phyloP scores from a whole-genome alignment of 164 flowering plant species.

The Dillenia suffruticosa region DNA sequence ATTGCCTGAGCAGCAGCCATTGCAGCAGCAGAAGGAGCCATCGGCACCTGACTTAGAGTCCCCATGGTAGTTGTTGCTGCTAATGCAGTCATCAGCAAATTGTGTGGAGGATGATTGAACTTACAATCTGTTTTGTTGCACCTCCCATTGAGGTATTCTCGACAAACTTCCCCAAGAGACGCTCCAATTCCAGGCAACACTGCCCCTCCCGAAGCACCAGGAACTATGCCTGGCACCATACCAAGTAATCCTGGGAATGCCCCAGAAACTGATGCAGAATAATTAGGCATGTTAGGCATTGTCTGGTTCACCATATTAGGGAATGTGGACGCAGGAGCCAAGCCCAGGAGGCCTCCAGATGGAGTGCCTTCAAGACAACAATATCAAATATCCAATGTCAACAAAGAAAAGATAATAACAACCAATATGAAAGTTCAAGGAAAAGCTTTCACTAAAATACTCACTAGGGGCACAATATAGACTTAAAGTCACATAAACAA shows the following conservation, averaged over 20 bases:
- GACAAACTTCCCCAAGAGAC: conserved; percentile 88
- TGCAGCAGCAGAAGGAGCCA: conserved; percentile 99
- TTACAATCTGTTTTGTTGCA: conserved; percentile 84
- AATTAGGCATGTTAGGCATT: conserved; percentile 99
- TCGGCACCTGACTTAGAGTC: conserved; percentile 86
- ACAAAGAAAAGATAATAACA: neutral
- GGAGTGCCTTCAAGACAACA: conserved; percentile 35
- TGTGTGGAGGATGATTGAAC: conserved; percentile 88
- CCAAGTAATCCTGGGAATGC: conserved; percentile 91
- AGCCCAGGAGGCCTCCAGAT: conserved; percentile 70
- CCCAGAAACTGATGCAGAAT: conserved; percentile 84
- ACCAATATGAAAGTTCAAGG: neutral
- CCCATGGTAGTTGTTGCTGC: conserved; percentile 86
- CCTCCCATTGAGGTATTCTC: conserved; percentile 83
- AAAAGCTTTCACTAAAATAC: too few species aligned
- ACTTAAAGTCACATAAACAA: too few species aligned
- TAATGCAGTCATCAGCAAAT: conserved; percentile 81
- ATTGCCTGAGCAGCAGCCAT: conserved; percentile 99
- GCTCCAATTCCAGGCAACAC: conserved; percentile 95
- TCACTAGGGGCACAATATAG: too few species aligned
- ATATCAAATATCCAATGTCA: neutral
- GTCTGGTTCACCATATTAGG: conserved; percentile 90
- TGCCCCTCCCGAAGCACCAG: conserved; percentile 91
- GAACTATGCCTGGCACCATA: conserved; percentile 81
- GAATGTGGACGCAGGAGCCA: conserved; percentile 49